These are phyloP conservation scores for Aspergillus aculeatus DNA, from an alignment of 2,329 filamentous ascomycete species.

Conservation along the genomic window DNA sequence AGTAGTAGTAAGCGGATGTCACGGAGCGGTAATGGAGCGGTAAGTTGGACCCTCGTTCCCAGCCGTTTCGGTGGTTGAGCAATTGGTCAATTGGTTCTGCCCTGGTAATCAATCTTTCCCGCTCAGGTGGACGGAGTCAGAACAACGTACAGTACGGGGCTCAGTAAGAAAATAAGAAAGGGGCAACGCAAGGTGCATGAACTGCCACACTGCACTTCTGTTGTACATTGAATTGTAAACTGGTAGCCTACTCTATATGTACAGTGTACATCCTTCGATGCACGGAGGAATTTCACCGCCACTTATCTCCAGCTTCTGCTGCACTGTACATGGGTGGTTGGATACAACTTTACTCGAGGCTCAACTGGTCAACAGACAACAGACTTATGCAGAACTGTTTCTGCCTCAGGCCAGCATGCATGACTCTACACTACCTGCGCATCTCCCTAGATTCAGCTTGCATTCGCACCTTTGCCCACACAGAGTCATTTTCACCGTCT, in stretches of 20 bases:
- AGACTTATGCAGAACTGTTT: neutral
- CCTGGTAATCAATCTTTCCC: neutral
- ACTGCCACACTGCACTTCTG: neutral
- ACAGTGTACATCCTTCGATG: neutral
- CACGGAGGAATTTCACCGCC: slow-evolving; percentile 1
- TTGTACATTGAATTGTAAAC: too few relatives aligned
- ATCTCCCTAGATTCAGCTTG: too few relatives aligned
- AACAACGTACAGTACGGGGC: too few relatives aligned
- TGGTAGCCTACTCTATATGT: too few relatives aligned
- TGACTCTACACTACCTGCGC: neutral
- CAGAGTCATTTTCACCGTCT: too few relatives aligned
- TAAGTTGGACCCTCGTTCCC: neutral
- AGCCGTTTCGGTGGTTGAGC: too few relatives aligned
- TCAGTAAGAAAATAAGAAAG: slow-evolving; percentile 1
- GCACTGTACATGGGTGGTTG: too few relatives aligned
- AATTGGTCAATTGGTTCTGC: neutral
- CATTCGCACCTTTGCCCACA: too few relatives aligned
- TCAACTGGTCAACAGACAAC: too few relatives aligned
- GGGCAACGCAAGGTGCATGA: slow-evolving; percentile 7
- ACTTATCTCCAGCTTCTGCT: neutral
- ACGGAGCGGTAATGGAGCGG: neutral
- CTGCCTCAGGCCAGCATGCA: slow-evolving; percentile 5
- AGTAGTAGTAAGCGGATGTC: neutral
- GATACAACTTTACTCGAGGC: too few relatives aligned
- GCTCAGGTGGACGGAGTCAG: too few relatives aligned